These are phyloP conservation scores for Mycena pura DNA, from an alignment of 768 basidiomycete species.

Conservation along the genomic window DNA sequence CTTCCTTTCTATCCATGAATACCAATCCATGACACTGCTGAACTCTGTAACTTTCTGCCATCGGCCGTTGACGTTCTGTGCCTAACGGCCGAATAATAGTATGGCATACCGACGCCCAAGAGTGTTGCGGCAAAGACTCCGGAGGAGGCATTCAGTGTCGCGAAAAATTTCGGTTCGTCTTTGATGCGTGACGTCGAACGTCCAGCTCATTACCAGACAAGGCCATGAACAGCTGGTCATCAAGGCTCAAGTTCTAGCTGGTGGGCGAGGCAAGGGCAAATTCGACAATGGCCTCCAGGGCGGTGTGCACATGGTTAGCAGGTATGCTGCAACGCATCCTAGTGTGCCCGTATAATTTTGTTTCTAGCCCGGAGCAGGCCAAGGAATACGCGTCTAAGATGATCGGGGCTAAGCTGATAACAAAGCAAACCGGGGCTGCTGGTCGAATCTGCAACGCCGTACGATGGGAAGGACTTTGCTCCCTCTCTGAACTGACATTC, in stretches of 20 bases:
- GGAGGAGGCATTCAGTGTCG: slow-evolving; percentile 88
- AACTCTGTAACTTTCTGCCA: slow-evolving; percentile 72
- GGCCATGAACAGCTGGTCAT: slow-evolving; percentile 86
- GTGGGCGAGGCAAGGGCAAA: slow-evolving; percentile 97
- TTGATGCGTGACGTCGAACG: slow-evolving; percentile 14
- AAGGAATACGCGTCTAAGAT: slow-evolving; percentile 88
- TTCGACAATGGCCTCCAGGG: slow-evolving; percentile 97
- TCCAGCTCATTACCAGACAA: slow-evolving; percentile 37
- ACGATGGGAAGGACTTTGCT: slow-evolving; percentile 33
- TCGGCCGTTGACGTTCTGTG: background rate
- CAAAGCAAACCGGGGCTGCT: slow-evolving; percentile 94
- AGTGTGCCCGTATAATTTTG: slow-evolving; percentile 7
- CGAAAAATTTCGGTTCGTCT: slow-evolving; percentile 82
- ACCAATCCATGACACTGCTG: slow-evolving; percentile 93
- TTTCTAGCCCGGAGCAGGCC: slow-evolving; percentile 81
- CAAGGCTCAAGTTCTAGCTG: slow-evolving; percentile 98
- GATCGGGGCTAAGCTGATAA: slow-evolving; percentile 95
- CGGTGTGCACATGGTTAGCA: slow-evolving; percentile 93
- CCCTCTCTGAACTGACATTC: background rate
- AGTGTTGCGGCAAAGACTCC: slow-evolving; percentile 86
- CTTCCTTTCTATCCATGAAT: slow-evolving; percentile 96
- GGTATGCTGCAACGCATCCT: slow-evolving; percentile 50
- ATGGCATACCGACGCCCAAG: slow-evolving; percentile 95
- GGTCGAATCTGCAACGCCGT: slow-evolving; percentile 97
- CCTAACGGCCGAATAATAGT: slow-evolving; percentile 54